Evolutionary conservation across 2,329 filamentous ascomycete genomes (phyloP), one percentile per base, ranked within the genome.

Genomic region (Calonectria henricotiae): DNA sequence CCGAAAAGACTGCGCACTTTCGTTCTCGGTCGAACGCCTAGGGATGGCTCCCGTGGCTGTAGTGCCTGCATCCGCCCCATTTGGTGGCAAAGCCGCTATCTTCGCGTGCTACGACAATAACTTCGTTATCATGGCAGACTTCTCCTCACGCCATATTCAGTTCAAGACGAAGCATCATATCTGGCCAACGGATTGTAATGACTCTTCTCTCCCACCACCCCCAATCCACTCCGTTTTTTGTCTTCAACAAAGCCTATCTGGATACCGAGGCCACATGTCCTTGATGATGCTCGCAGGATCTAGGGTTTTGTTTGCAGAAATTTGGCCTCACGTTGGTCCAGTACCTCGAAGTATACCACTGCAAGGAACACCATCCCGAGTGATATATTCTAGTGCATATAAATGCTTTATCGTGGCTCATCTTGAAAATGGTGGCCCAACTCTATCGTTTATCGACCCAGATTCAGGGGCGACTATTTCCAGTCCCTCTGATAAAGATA

Each of bases 371-470:
- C 88, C 88, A 2, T 81, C 80, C 13, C 86, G 87, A 47, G 74
- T 91, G 1, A 79, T 92, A 4, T 90, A 89, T 75, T 91, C 88
- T 1, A 82, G 85, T 41, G 80, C 80, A 8, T 84, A 90, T 58
- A 83, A 87, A 44, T 89, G 84, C 71, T 83, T 89, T 32, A 79
- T 92, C 44, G 87, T 89, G n/a, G 88, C 86, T 0, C 82, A 88
- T 20, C 80, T 82, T 11, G 75, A 82, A 11, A 80, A 83, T 4
- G 80, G 84, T 5, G 80, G 80, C 32, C 83, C 89, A 9, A 87
- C 86, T 1, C 77, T 92, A 30, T 81, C 85, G 27, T 91, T 92
- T 67, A 78, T 92, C 35, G 88, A 91, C 67, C 84, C 87, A 0
- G 84, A 86, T 8, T 88, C 87, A 0, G 90, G 90, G 1, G 76